Conservation (phyloP, 805 yeast genomes). For the Kluyveromyces starmeri region DNA sequence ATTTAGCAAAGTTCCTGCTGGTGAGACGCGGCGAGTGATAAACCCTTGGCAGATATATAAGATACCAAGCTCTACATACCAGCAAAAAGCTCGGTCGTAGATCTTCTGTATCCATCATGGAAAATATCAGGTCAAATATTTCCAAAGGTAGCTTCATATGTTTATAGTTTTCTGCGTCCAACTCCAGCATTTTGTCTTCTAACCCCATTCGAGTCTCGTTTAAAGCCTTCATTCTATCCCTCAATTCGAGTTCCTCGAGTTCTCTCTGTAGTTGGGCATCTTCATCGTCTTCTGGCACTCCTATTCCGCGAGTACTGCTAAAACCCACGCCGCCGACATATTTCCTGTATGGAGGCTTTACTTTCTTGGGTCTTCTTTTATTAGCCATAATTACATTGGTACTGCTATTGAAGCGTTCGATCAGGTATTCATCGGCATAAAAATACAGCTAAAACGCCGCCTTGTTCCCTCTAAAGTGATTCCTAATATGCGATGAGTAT, state of each 20-base stretch:
- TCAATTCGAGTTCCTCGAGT: background rate
- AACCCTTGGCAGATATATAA: slow-evolving; percentile 50
- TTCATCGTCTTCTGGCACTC: slow-evolving; percentile 8
- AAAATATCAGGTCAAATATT: slow-evolving; percentile 35
- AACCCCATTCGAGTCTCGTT: too few relatives aligned
- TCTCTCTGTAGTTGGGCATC: slow-evolving; percentile 2
- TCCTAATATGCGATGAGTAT: too few relatives aligned
- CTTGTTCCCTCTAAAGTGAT: too few relatives aligned
- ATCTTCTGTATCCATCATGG: slow-evolving; percentile 7
- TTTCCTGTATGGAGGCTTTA: slow-evolving; percentile 68
- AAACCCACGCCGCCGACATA: slow-evolving; percentile 46
- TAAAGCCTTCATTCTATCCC: background rate
- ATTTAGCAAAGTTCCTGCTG: slow-evolving; percentile 59
- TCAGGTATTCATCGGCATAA: too few relatives aligned
- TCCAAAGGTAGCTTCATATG: slow-evolving; percentile 40
- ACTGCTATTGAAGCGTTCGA: too few relatives aligned
- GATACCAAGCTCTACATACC: slow-evolving; percentile 55
- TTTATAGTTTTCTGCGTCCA: background rate
- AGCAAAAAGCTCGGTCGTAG: slow-evolving; percentile 38
- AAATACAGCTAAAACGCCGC: too few relatives aligned
- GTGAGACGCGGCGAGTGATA: slow-evolving; percentile 56
- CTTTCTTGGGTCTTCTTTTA: slow-evolving; percentile 78
- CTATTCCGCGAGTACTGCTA: slow-evolving; percentile 27
- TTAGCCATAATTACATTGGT: slow-evolving; percentile 67
- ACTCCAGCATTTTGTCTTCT: background rate